Evolutionary conservation across 495 filamentous ascomycete species (phyloP), one percentile per base, ranked within the genome.

Genomic region (Bryoglossum gracile): DNA sequence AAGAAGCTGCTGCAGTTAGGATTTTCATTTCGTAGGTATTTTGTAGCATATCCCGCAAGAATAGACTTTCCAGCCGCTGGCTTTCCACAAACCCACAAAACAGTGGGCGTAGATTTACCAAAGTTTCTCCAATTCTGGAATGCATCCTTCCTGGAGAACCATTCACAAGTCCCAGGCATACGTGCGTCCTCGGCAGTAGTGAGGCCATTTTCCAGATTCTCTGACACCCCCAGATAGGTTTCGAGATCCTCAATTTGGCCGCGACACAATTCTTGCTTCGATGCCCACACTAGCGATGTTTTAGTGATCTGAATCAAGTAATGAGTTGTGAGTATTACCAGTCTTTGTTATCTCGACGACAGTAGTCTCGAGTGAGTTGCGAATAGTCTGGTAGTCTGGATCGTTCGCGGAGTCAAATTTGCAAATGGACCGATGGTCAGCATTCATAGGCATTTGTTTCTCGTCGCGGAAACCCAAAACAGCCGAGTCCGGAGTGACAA

Each of bases 351-450:
- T 37, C 5, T 19, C 19, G 5, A 13, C 34, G 16, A 41, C 21
- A n/a, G 38, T 69, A 61, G 10, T 65, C 54, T 18, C 71, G 63
- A 58, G 48, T 17, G 39, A 64, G 43, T 72, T 71, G 19, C 64
- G 53, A 0, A 75, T 46, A 0, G 43, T 56, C 2, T 57, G 46
- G 48, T 75, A 75, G 43, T 67, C 64, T 1, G 69, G 54, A 45
- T 77, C 73, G 0, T 42, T 32, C 2, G 48, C 62, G 25, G 55
- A 60, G 6, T 52, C 38, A 39, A 62, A 77, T 50, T 76, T 77
- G 62, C 70, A 76, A 23, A 77, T 62, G 2, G 53, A 55, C 32
- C 68, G 68, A 45, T 77, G 73, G 46, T 76, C 66, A 0, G 72
- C 73, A 47, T 71, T 48, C 4, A 77, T 42, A 1, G 64, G 50